Evolutionary conservation across 2,329 filamentous ascomycete species (phyloP).

Genomic region (Pseudogymnoascus sp.): DNA sequence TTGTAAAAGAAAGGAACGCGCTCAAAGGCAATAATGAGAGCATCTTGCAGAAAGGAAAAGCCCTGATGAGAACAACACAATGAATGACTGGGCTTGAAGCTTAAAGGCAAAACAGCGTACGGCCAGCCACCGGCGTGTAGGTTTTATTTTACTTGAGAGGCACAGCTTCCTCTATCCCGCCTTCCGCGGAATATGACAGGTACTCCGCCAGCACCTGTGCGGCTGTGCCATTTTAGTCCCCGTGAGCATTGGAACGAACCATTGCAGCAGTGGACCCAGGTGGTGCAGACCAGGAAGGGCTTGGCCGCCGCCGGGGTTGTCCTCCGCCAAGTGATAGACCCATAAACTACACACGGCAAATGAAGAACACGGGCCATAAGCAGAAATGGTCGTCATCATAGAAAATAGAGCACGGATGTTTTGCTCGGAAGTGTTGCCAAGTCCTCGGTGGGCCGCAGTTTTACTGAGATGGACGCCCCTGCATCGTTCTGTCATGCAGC

Average conservation of each 20-base stretch:
- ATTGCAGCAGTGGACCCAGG: background rate
- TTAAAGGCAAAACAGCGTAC: slow-evolving; percentile 1
- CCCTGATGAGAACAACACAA: background rate
- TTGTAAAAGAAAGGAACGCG: slow-evolving; percentile 1
- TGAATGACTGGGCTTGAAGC: background rate
- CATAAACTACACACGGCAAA: background rate
- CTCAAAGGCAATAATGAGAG: background rate
- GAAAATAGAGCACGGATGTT: background rate
- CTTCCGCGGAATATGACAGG: background rate
- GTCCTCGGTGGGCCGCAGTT: too few relatives aligned
- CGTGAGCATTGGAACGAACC: background rate
- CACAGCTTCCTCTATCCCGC: background rate
- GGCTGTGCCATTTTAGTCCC: background rate
- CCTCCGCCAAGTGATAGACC: background rate
- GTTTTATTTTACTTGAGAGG: background rate
- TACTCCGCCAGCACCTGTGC: background rate
- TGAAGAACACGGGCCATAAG: background rate
- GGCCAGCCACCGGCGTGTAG: background rate
- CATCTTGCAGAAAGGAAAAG: background rate
- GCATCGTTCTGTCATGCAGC: background rate
- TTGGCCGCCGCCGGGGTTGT: background rate
- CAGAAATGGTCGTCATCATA: background rate
- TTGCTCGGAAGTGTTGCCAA: background rate
- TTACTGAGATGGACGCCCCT: background rate
- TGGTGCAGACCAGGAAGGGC: background rate